A percentile compares a stretch with the other conserved stretches of the same genome.
Evolutionary conservation across 768 basidiomycete species (phyloP).

Genomic region (Coprinopsis cinerea): DNA sequence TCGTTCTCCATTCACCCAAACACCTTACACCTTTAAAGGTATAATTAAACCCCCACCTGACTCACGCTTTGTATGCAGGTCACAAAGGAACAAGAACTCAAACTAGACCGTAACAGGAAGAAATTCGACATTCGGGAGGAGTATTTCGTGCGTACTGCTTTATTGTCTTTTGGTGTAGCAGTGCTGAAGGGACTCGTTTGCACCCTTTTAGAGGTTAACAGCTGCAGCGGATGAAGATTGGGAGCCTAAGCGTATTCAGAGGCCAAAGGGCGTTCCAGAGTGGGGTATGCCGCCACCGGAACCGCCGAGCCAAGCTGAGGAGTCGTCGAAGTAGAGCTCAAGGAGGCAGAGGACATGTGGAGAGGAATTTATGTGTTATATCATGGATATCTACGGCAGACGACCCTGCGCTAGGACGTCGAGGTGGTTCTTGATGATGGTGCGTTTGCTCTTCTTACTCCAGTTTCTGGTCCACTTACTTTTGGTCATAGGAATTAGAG

Average conservation of each 20-base stretch:
- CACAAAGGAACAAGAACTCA: conserved; percentile 72
- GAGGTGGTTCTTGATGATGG: too few relatives aligned
- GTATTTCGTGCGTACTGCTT: conserved; percentile 75
- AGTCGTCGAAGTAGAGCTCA: neutral
- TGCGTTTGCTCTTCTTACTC: too few relatives aligned
- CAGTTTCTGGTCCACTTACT: too few relatives aligned
- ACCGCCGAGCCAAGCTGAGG: conserved; percentile 19
- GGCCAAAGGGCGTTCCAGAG: conserved; percentile 86
- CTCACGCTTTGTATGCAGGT: conserved; percentile 36
- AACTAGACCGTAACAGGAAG: conserved; percentile 61
- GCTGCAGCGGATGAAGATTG: conserved; percentile 63
- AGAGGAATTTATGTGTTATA: too few relatives aligned
- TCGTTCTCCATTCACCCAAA: too few relatives aligned
- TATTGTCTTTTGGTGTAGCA: neutral
- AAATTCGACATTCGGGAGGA: conserved; percentile 93
- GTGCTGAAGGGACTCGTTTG: neutral
- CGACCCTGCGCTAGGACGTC: too few relatives aligned
- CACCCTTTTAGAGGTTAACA: conserved; percentile 50
- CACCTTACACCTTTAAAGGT: neutral
- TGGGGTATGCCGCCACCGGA: conserved; percentile 83
- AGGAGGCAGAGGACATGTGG: too few relatives aligned
- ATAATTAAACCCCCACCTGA: too few relatives aligned
- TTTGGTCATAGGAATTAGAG: too few relatives aligned
- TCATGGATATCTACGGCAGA: too few relatives aligned
- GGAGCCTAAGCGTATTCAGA: conserved; percentile 80